A percentile compares a stretch with the other conserved stretches of the same genome.
phyloP scores from a whole-genome alignment of 345 rosid genomes.

The Linum usitatissimum region DNA sequence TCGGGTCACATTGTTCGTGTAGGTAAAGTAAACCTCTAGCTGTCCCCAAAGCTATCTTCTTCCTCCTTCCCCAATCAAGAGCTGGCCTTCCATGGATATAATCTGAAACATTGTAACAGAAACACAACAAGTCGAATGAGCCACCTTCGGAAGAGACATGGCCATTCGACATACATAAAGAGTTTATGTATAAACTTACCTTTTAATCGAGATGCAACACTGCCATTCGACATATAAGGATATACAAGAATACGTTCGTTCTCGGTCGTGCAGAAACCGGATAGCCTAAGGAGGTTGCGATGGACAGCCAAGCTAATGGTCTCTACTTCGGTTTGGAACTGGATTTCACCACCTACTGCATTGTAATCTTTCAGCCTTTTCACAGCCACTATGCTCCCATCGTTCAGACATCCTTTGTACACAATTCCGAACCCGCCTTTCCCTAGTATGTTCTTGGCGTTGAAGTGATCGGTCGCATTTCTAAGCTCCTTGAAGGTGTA shows the following conservation, averaged over 20 bases:
- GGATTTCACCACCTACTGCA: conserved; percentile 83
- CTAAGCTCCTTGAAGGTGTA: conserved; percentile 85
- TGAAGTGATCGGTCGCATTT: conserved; percentile 80
- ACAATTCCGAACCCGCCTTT: conserved; percentile 94
- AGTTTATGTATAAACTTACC: conserved; percentile 30
- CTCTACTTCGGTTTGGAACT: conserved; percentile 95
- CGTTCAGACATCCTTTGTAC: conserved; percentile 70
- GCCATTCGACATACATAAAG: background rate
- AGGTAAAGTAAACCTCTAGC: conserved; percentile 7
- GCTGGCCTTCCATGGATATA: background rate
- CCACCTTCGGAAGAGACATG: background rate
- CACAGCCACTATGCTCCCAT: conserved; percentile 77
- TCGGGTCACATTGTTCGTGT: conserved; percentile 8
- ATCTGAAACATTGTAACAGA: background rate
- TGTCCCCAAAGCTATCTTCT: conserved; percentile 9
- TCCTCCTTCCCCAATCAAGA: conserved; percentile 4
- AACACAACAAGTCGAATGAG: background rate
- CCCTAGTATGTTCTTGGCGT: conserved; percentile 77
- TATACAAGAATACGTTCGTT: conserved; percentile 87
- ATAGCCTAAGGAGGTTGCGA: conserved; percentile 90
- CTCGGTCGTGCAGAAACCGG: conserved; percentile 88
- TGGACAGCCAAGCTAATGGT: conserved; percentile 94
- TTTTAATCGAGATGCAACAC: conserved; percentile 84
- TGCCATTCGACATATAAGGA: conserved; percentile 93
- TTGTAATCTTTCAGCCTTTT: conserved; percentile 94